Base-by-base conservation (phyloP, 257 asterid species). In the Primulina tabacum region DNA sequence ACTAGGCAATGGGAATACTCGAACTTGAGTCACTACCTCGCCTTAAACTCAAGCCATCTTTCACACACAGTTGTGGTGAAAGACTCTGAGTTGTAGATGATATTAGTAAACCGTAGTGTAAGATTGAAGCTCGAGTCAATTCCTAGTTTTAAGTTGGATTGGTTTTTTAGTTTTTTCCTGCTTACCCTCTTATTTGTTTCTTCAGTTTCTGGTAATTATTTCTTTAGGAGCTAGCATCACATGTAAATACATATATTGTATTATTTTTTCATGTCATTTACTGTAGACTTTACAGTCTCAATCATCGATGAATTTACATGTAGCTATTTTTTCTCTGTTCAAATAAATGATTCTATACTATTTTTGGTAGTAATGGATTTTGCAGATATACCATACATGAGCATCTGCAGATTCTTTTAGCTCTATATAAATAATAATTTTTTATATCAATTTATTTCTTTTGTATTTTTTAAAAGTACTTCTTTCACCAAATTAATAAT, bases 1-100 rank as follows among this genome's bases (percentile, higher is more conserved):
- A 0, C 83, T 75, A 1, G 79, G 79, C 26, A 70, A 63, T n/a
- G 76, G 75, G n/a, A 75, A 43, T 68, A 47, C 72, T 7, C 79
- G 79, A 10, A 6, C 59, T 59, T 75, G 43, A 65, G 64, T 11
- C 14, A 14, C 16, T 16, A n/a, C 8, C 24, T 35, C 21, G 55
- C 20, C 7, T 50, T 50, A 50, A 50, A 50, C 17, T 0, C 21
- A 6, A 50, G 21, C 7, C 21, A 17, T 50, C 57, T 50, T 50
- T 50, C 21, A 2, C 21, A 50, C 30, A 11, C 5, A 63, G 30
- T 53, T 24, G 47, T 75, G 38, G 34, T 14, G 4, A 43, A 47
- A 67, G 58, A 58, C 55, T 50, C 53, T 35, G 73, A 64, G 50
- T 18, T 32, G 63, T 70, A 60, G 73, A 71, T 57, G 57, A 59